phyloP scores from a whole-genome alignment of 2,329 filamentous ascomycete species.

The Ophiostoma novo-ulmi region DNA sequence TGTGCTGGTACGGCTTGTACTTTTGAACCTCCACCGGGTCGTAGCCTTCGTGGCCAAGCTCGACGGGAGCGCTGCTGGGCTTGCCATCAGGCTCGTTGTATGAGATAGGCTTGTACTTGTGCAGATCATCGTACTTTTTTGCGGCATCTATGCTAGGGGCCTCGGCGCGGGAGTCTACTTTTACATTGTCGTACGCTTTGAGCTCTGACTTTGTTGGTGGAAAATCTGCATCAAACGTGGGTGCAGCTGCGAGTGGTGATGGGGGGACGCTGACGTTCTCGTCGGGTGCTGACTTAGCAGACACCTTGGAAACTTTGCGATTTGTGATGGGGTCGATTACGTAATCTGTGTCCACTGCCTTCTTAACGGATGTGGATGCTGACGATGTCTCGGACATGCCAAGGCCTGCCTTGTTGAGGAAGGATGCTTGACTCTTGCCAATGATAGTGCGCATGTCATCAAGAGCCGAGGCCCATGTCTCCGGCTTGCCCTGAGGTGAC shows the following conservation, averaged over 20 bases:
- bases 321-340: slow-evolving; percentile 58
- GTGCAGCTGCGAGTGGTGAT: slow-evolving; percentile 19
- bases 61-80: background rate
- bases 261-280: slow-evolving; percentile 30
- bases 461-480: slow-evolving; percentile 34
- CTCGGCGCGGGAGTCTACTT: slow-evolving; percentile 16
- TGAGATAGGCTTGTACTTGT: slow-evolving; percentile 34
- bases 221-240: slow-evolving; percentile 17
- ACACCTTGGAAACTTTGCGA: slow-evolving; percentile 41
- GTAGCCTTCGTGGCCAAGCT: slow-evolving; percentile 24
- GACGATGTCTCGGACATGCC: slow-evolving; percentile 16
- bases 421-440: slow-evolving; percentile 26
- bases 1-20: slow-evolving; percentile 35
- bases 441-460: slow-evolving; percentile 37
- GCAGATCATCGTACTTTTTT: slow-evolving; percentile 23
- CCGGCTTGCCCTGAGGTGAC: slow-evolving; percentile 31
- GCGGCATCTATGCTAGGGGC: background rate
- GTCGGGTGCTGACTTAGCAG: slow-evolving; percentile 27
- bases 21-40: slow-evolving; percentile 23
- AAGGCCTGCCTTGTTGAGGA: slow-evolving; percentile 20
- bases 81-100: slow-evolving; percentile 31
- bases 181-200: slow-evolving; percentile 32
- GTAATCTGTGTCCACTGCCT: slow-evolving; percentile 33
- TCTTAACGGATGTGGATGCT: slow-evolving; percentile 17
- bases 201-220: slow-evolving; percentile 33